phyloP scores from a whole-genome alignment of 2,329 filamentous ascomycete genomes.

The Zopfia rhizophila region DNA sequence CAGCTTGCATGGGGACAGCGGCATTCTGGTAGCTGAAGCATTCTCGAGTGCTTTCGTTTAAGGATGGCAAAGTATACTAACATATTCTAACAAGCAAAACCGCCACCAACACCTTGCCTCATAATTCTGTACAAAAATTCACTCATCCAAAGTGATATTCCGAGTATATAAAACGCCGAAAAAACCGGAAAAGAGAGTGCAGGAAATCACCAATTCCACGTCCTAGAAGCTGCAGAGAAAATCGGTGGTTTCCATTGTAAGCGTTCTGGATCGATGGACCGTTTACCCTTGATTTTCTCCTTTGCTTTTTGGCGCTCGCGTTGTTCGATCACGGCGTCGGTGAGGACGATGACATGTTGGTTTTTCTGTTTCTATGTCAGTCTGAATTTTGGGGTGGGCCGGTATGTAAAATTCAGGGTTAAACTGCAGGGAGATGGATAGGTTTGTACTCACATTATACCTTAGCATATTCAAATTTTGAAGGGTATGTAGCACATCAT shows the following conservation, averaged over 20 bases:
- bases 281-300: slow-evolving; percentile 79
- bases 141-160: no score
- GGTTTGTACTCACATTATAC: slow-evolving; percentile 70
- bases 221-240: slow-evolving; percentile 87
- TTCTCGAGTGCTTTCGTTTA: no score
- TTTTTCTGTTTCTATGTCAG: slow-evolving; percentile 67
- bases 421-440: slow-evolving; percentile 1
- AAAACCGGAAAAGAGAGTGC: no score
- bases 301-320: slow-evolving; percentile 79
- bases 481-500: slow-evolving; percentile 93
- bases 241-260: slow-evolving; percentile 97
- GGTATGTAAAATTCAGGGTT: background rate
- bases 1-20: no score
- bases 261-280: slow-evolving; percentile 78
- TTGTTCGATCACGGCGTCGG: slow-evolving; percentile 79
- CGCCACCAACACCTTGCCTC: no score
- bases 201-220: slow-evolving; percentile 98
- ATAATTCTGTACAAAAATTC: no score
- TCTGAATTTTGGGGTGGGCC: background rate
- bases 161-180: no score
- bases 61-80: no score
- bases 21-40: no score
- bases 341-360: slow-evolving; percentile 94
- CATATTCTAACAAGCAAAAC: no score
- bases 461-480: slow-evolving; percentile 95